Evolutionary conservation across 257 asterid species (phyloP).

Genomic region (Echium plantagineum): DNA sequence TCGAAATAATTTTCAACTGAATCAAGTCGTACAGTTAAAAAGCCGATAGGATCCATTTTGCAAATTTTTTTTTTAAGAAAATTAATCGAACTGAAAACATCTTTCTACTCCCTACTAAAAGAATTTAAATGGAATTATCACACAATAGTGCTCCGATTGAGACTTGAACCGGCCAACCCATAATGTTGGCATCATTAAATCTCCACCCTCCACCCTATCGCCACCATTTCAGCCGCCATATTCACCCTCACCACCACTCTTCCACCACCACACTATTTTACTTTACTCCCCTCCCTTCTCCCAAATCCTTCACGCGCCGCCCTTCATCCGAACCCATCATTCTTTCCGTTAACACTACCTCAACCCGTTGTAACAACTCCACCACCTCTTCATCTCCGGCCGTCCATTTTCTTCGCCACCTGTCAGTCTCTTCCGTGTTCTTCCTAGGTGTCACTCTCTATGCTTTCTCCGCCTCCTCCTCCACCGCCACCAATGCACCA

Average conservation of each 20-base stretch:
- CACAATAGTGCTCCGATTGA: no score
- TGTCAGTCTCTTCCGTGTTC: slow-evolving; percentile 15
- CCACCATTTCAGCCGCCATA: not conserved
- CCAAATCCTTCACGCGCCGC: not conserved
- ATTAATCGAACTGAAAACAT: no score
- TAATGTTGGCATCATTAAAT: not conserved
- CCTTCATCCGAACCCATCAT: not conserved
- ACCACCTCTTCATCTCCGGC: not conserved
- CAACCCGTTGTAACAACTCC: not conserved
- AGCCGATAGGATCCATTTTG: no score
- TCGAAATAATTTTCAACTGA: no score
- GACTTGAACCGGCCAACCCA: not conserved
- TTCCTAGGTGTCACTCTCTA: slow-evolving; percentile 11
- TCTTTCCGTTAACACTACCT: slow-evolving; percentile 1
- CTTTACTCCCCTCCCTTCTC: not conserved
- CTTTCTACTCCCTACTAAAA: no score
- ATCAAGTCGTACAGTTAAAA: no score
- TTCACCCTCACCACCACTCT: not conserved
- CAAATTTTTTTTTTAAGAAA: no score
- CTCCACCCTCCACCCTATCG: not conserved
- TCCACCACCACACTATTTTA: not conserved
- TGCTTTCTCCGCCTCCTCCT: slow-evolving; percentile 3
- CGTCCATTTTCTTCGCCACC: slow-evolving; percentile 8
- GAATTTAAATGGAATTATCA: no score
- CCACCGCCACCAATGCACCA: not conserved